Percentiles rank a stretch among this genome's conserved stretches.
phyloP scores from a whole-genome alignment of 148 eudicot genomes.

The Diospyros kaki region DNA sequence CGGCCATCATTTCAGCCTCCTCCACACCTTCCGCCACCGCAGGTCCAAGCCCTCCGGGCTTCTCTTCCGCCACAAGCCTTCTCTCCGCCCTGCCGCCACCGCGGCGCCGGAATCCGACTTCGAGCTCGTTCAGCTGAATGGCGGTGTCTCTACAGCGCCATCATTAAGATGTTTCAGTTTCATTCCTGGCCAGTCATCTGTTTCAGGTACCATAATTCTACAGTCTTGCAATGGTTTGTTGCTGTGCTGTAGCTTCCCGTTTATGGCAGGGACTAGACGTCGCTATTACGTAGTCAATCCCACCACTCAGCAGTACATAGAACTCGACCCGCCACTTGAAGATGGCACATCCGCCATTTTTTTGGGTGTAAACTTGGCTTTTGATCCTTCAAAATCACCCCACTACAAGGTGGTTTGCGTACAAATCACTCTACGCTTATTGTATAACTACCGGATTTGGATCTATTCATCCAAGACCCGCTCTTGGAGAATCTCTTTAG shows the following conservation, averaged over 20 bases:
- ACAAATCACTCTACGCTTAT: background rate
- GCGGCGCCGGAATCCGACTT: conserved; percentile 12
- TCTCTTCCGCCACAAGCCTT: conserved; percentile 25
- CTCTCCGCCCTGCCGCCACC: conserved; percentile 15
- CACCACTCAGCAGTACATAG: conserved; percentile 18
- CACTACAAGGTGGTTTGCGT: conserved; percentile 27
- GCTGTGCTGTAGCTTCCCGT: conserved; percentile 20
- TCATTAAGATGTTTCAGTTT: conserved; percentile 27
- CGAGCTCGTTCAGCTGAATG: conserved; percentile 20
- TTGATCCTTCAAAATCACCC: conserved; percentile 32
- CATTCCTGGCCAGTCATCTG: background rate
- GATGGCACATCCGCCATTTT: background rate
- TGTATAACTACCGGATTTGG: conserved; percentile 14
- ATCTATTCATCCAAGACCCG: conserved; percentile 21
- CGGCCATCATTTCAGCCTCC: conserved; percentile 30
- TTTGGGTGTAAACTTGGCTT: conserved; percentile 35
- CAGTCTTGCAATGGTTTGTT: conserved; percentile 48
- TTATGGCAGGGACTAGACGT: background rate
- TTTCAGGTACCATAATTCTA: conserved; percentile 18
- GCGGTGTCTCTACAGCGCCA: conserved; percentile 9
- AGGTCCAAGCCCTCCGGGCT: conserved; percentile 29
- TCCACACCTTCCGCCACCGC: conserved; percentile 30
- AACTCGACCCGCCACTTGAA: conserved; percentile 2
- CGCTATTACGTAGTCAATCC: conserved; percentile 33
- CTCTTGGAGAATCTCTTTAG: conserved; percentile 27